Evolutionary conservation across 257 asterid genomes (phyloP), one percentile per base, ranked within the genome.

Genomic region (Cynanchum wilfordii): DNA sequence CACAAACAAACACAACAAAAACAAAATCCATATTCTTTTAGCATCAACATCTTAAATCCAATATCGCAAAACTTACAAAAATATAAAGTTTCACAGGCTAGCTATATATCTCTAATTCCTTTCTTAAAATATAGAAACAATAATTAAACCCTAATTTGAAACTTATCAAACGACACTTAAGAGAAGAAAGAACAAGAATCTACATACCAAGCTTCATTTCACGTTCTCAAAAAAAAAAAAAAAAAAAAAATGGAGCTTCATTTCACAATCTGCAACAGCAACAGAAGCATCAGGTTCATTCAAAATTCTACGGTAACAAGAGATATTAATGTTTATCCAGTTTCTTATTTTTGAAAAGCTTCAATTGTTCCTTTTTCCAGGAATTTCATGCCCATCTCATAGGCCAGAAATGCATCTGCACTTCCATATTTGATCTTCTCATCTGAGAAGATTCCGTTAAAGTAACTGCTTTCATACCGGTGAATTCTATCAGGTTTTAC

Each of bases 341-440:
- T 5, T 65, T 38, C 50, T 65, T 59, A 59, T 12, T 12, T 19
- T 0, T 20, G 66, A 5, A 59, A 59, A 27, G 66, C 66, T 9
- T 59, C 42, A 59, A 59, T 59, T 0, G 66, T 27, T 59, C 66
- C 42, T 12, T 19, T 36, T 2, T 55, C 7, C 22, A n/a, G 66
- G 22, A 55, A 70, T 13, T 36, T 70, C 52, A 55, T 56, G 19
- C 66, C 55, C 66, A 55, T 52, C 10, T 70, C 66, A n/a, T 55
- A 55, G 12, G 66, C 74, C 17, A 29, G 54, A 63, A 49, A 49
- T 47, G 77, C 71, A 27, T 30, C 71, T 12, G 51, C 33, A 11
- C 52, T 25, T 73, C 64, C 54, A 73, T 47, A 63, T 50, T 73
- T 63, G 33, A 73, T 58, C 63, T 73, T 63, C 10, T 73, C 64